Conservation (phyloP, 805 yeast genomes). For the Teunomyces lycoperdinae region DNA sequence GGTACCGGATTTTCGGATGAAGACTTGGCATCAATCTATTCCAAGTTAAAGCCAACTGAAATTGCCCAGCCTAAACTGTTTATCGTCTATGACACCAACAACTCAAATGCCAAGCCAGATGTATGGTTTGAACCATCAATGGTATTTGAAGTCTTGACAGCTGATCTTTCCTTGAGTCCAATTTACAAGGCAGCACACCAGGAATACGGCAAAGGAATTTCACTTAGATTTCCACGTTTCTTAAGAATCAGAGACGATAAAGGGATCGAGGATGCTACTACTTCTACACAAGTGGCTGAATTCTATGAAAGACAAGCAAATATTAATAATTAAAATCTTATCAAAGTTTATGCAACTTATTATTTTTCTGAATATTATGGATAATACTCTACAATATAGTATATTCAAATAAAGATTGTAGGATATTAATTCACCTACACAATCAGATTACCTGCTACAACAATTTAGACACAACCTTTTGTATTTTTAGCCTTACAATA, state of each 20-base stretch:
- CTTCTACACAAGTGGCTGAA: slow-evolving; percentile 79
- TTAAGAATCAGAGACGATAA: slow-evolving; percentile 83
- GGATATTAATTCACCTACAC: too few relatives aligned
- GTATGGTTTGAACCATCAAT: slow-evolving; percentile 90
- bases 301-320: slow-evolving; percentile 73
- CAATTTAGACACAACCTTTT: too few relatives aligned
- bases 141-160: slow-evolving; percentile 86
- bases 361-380: too few relatives aligned
- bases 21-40: slow-evolving; percentile 58
- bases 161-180: slow-evolving; percentile 87
- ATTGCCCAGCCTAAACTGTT: slow-evolving; percentile 62
- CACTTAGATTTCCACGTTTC: slow-evolving; percentile 86
- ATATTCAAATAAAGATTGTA: too few relatives aligned
- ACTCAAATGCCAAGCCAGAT: slow-evolving; percentile 74
- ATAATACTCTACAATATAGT: too few relatives aligned
- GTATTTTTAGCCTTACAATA: too few relatives aligned
- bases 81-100: slow-evolving; percentile 57
- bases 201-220: slow-evolving; percentile 76
- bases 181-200: slow-evolving; percentile 80
- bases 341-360: too few relatives aligned
- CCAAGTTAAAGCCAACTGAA: slow-evolving; percentile 64
- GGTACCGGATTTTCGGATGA: slow-evolving; percentile 97
- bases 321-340: slow-evolving; percentile 13
- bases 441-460: too few relatives aligned
- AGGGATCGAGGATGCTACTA: slow-evolving; percentile 80